Conservation (phyloP, 441 rosid species). For the Adansonia madagascariensis region DNA sequence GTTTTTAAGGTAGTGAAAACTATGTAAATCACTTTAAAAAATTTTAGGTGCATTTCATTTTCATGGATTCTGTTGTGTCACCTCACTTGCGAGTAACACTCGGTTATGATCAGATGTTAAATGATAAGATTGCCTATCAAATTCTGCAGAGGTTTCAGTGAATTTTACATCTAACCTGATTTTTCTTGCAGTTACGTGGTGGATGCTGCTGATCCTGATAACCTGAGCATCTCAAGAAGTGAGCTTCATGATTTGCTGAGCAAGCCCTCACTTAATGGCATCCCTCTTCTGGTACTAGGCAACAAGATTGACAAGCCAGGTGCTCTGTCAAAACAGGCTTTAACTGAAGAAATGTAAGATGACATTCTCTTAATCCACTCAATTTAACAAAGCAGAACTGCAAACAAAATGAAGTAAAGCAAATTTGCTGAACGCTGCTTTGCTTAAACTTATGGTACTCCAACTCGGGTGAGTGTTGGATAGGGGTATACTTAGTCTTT, state of each 20-base stretch:
- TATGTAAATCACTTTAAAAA: no score
- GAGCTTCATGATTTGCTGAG: constrained; percentile 76
- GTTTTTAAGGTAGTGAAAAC: neutral
- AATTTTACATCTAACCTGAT: neutral
- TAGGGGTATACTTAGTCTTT: no score
- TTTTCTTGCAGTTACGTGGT: constrained; percentile 61
- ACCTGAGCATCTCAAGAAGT: constrained; percentile 60
- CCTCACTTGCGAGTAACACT: neutral
- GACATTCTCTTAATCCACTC: neutral
- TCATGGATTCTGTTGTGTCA: neutral
- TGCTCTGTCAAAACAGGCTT: constrained; percentile 61
- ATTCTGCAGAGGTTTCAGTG: neutral
- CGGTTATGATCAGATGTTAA: neutral
- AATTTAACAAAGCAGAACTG: neutral
- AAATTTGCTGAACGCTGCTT: neutral
- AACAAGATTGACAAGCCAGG: constrained; percentile 78
- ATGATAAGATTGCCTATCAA: neutral
- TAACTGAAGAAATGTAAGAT: constrained; percentile 63
- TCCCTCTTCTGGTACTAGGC: constrained; percentile 70
- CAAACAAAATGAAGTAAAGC: no score
- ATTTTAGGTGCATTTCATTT: neutral
- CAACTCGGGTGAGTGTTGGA: no score
- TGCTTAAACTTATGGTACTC: neutral
- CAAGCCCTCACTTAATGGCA: constrained; percentile 66
- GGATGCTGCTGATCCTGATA: constrained; percentile 76